Evolutionary conservation across 805 yeast genomes (phyloP), one percentile per base, ranked within the genome.

Genomic region (Lipomyces starkeyi): DNA sequence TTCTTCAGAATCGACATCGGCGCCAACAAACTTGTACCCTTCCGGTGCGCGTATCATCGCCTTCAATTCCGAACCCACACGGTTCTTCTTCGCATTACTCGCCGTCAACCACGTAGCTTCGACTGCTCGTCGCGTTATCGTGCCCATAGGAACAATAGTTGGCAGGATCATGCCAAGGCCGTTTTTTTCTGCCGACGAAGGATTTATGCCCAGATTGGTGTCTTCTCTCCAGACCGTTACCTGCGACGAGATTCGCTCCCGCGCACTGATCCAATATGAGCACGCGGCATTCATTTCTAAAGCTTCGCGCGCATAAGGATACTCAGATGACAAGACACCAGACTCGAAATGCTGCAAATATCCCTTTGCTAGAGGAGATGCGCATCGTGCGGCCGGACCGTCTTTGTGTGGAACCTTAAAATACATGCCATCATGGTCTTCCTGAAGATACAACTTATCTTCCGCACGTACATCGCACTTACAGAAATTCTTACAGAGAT

Each of bases 51-150:
- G 81, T 3, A 95, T 83, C 82, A 91, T 86, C 0, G 97, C 87
- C 78, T 96, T 95, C 69, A 96, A 81, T 76, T 95, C 99, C 0
- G 98, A 93, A 0, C 99, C 99, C 58, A 96, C 86, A 69, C 98
- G 82, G 58, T 86, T 86, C 71, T 82, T 81, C 75, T 96, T 95
- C 0, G 97, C 97, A 79, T 96, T 96, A 0, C 97, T 91, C 0
- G 99, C 99, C 0, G 99, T 95, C 47, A 95, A 80, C 99, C 99
- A 95, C 0, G 98, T 92, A 70, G 91, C 92, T 76, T 95, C 99
- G 1, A 95, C 97, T 2, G 98, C 97, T 72, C 99, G 83, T 73
- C 99, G 83, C 0, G 99, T 95, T 7, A 95, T 88, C 0, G 99
- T 96, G 0, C 99, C 99, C 97, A 95, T 95, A 2, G 97, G 86